phyloP scores from a whole-genome alignment of 805 yeast species.

The Candida oleophila region DNA sequence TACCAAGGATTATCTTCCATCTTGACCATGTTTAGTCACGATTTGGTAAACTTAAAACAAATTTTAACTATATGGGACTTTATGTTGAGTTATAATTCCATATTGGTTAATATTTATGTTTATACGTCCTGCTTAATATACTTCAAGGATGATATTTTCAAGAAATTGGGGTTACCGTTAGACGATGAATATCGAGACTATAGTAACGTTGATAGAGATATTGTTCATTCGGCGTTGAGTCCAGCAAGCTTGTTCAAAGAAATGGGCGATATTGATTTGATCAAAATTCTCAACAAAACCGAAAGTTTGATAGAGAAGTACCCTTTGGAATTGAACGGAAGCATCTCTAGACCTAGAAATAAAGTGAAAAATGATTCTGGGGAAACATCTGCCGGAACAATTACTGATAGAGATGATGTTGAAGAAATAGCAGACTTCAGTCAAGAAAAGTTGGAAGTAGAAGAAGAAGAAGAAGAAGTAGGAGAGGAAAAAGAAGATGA shows the following conservation, averaged over 20 bases:
- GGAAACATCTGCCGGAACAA: neutral
- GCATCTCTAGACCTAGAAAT: conserved; percentile 8
- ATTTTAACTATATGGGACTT: conserved; percentile 69
- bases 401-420: too few relatives aligned
- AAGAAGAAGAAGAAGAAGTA: neutral
- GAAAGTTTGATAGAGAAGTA: conserved; percentile 21
- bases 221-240: conserved; percentile 34
- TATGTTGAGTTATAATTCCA: conserved; percentile 55
- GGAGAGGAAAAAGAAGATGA: conserved; percentile 17
- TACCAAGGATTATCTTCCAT: conserved; percentile 74
- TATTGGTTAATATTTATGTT: conserved; percentile 54
- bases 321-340: conserved; percentile 14
- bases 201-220: conserved; percentile 27
- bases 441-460: too few relatives aligned
- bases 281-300: conserved; percentile 25
- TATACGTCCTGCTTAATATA: conserved; percentile 55
- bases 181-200: conserved; percentile 8
- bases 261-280: conserved; percentile 26
- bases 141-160: conserved; percentile 44
- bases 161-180: conserved; percentile 56
- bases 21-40: conserved; percentile 78
- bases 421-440: too few relatives aligned
- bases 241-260: conserved; percentile 28
- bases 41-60: conserved; percentile 47
- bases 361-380: neutral